A percentile compares a stretch with the other conserved stretches of the same genome.
These are phyloP conservation scores for Trichosporon asahii DNA, from an alignment of 1,284 basidiomycete species.

Conservation along the genomic window DNA sequence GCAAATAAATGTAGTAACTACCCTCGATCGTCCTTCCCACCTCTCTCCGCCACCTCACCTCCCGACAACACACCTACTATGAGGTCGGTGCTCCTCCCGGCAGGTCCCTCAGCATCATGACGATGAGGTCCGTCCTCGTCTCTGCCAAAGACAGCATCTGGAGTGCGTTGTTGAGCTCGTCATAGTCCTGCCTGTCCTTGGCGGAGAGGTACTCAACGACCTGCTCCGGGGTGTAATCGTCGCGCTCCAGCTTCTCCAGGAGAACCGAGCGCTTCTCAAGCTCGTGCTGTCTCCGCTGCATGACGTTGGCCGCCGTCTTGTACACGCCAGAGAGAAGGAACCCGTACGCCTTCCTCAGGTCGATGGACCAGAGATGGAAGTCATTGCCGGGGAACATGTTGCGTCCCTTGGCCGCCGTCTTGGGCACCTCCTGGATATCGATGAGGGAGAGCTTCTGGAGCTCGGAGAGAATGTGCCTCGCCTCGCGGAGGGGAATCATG, in stretches of 20 bases:
- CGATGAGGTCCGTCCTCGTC: slow-evolving; percentile 74
- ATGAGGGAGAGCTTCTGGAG: slow-evolving; percentile 76
- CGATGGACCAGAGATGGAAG: slow-evolving; percentile 75
- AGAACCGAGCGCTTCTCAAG: slow-evolving; percentile 64
- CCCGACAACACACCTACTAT: background rate
- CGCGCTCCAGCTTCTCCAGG: slow-evolving; percentile 72
- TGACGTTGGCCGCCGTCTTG: slow-evolving; percentile 82
- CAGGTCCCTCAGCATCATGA: slow-evolving; percentile 79
- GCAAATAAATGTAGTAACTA: background rate
- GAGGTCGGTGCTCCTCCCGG: slow-evolving; percentile 37
- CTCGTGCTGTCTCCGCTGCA: slow-evolving; percentile 67
- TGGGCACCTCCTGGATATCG: slow-evolving; percentile 85
- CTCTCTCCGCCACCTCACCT: background rate
- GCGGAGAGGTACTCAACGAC: slow-evolving; percentile 34
- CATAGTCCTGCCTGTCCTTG: slow-evolving; percentile 48
- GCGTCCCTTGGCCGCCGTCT: slow-evolving; percentile 79
- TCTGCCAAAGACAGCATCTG: slow-evolving; percentile 70
- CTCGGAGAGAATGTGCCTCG: slow-evolving; percentile 72
- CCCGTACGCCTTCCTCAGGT: slow-evolving; percentile 73
- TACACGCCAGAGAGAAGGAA: slow-evolving; percentile 71
- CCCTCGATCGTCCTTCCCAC: background rate
- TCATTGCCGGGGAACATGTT: slow-evolving; percentile 35
- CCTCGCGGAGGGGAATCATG: slow-evolving; percentile 85
- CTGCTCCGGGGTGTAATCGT: slow-evolving; percentile 63
- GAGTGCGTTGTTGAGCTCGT: slow-evolving; percentile 56